These are phyloP conservation scores for Viridothelium virens DNA, from an alignment of 495 filamentous ascomycete species.

Conservation along the genomic window DNA sequence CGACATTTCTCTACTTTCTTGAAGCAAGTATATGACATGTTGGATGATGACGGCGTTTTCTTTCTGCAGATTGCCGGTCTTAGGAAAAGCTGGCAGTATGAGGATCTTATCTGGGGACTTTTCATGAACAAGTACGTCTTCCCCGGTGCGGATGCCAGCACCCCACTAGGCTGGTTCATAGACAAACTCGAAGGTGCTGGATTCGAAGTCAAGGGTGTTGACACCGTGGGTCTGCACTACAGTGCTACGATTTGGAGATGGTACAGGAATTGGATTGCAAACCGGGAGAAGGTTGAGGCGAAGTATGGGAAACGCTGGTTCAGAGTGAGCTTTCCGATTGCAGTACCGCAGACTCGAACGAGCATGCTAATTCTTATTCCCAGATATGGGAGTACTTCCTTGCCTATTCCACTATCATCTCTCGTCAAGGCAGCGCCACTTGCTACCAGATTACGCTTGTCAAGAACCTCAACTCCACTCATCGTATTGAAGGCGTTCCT, in stretches of 20 bases:
- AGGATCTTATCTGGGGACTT: constrained; percentile 79
- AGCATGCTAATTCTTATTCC: constrained; percentile 2
- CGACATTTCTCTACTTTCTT: constrained; percentile 61
- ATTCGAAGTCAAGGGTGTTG: constrained; percentile 67
- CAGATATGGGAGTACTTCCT: constrained; percentile 99
- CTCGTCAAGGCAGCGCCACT: constrained; percentile 84
- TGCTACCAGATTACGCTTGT: constrained; percentile 94
- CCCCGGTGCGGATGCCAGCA: constrained; percentile 78
- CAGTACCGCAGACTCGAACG: neutral
- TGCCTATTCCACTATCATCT: constrained; percentile 83
- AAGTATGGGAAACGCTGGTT: constrained; percentile 97
- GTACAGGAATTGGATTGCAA: constrained; percentile 98
- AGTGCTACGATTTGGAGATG: constrained; percentile 95
- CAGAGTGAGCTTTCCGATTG: constrained; percentile 55
- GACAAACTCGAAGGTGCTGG: constrained; percentile 64
- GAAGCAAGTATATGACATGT: constrained; percentile 71
- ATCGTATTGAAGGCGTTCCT: constrained; percentile 79
- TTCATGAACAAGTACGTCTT: constrained; percentile 95
- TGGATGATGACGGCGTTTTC: constrained; percentile 77
- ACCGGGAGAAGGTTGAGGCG: constrained; percentile 85
- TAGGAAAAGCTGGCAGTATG: constrained; percentile 77
- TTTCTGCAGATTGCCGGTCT: constrained; percentile 80
- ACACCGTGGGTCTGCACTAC: constrained; percentile 94
- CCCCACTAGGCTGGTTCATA: constrained; percentile 66
- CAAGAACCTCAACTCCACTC: constrained; percentile 97